Evolutionary conservation across 495 filamentous ascomycete genomes (phyloP), one percentile per base, ranked within the genome.

Genomic region (Monascus purpureus): DNA sequence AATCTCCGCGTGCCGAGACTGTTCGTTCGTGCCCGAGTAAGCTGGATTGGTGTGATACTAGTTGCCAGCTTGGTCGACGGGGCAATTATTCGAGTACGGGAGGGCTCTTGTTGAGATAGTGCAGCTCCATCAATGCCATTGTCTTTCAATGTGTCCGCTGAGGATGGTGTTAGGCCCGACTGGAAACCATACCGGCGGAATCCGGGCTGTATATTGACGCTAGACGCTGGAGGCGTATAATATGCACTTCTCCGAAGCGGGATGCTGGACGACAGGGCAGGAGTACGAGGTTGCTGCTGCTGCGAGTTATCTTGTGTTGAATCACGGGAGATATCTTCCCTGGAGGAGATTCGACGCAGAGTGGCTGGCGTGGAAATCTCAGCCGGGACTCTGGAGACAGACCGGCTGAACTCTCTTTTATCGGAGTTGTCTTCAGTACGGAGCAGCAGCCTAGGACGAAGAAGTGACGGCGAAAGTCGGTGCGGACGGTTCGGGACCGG

Each of bases 101-200:
- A 42, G 4, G 35, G 16, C 3, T 57, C 46, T 33, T 41, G 32
- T 26, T 42, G 47, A 13, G 52, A 42, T 6, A 44, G 32, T 9
- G 39, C 31, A 17, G 40, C 36, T 23, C 29, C 32, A 15, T 52
- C 23, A 4, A 29, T 29, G 24, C 29, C 47, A 12, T 62, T 57
- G 9, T 31, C 31, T 17, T 37, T 28, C 27, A 39, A 32, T 11
- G 36, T 29, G 17, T 45, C 38, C 5, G 29, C 32, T 6, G 43
- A 32, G 28, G 50, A 35, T 20, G 48, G 37, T 30, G 51, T 32
- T 35, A 47, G 33, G 25, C 37, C 42, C n/a, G 57, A 31, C 13
- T 52, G 41, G 11, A 57, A 29, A 2, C 56, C 59, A 31, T 67
- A 69, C n/a, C 63, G 52, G 14, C 63, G 57, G n/a, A 51, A 61